phyloP scores from a whole-genome alignment of 257 asterid genomes.

The Nicotiana tabacum region DNA sequence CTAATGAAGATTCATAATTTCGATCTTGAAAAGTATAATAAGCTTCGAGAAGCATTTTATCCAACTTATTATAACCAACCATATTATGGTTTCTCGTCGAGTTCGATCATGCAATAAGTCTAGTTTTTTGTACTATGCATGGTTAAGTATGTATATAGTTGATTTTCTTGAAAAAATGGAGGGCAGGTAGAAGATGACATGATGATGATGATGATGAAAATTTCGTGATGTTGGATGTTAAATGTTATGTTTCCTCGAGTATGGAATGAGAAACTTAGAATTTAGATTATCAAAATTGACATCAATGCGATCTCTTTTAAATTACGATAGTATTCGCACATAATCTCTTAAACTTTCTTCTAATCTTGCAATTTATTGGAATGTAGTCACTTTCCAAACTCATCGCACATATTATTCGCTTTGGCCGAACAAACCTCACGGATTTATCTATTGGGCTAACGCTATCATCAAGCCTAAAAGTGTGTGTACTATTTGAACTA shows the following conservation, averaged over 20 bases:
- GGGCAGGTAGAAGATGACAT: background rate
- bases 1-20: slow-evolving; percentile 35
- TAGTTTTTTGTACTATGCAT: slow-evolving; percentile 18
- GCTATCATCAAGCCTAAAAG: too few species aligned
- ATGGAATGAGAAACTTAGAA: background rate
- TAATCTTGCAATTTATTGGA: too few species aligned
- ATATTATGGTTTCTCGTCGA: background rate
- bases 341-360: too few species aligned
- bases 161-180: background rate
- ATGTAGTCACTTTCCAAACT: too few species aligned
- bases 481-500: too few species aligned
- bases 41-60: slow-evolving; percentile 27
- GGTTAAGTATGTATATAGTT: slow-evolving; percentile 12
- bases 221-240: background rate
- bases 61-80: slow-evolving; percentile 14
- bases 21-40: slow-evolving; percentile 30
- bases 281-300: background rate
- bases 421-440: too few species aligned
- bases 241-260: background rate
- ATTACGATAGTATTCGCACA: too few species aligned
- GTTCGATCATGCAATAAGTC: slow-evolving; percentile 10
- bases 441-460: too few species aligned
- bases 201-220: background rate
- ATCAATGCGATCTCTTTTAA: background rate
- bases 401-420: too few species aligned